Conservation (phyloP, 83 land plant genomes). For the Isoetes engelmannii region DNA sequence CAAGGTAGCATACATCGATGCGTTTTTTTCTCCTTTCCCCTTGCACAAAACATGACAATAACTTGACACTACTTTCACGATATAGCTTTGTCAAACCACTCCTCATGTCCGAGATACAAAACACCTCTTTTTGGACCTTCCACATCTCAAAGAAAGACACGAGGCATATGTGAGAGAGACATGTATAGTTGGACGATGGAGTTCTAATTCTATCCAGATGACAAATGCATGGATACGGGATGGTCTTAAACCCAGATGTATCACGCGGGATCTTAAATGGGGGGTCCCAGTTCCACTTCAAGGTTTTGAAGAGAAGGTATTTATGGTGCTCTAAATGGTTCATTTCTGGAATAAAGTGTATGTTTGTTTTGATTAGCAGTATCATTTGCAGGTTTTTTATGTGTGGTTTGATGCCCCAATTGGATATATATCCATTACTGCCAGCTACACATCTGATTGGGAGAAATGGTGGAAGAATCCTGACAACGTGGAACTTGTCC, state of each 20-base stretch:
- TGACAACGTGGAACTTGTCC: constrained; percentile 83
- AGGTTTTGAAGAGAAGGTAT: constrained; percentile 83
- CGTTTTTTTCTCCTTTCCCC: background rate
- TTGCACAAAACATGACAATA: background rate
- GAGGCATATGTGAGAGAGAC: constrained; percentile 59
- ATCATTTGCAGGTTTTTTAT: constrained; percentile 79
- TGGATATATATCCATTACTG: constrained; percentile 91
- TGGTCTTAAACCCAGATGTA: constrained; percentile 88
- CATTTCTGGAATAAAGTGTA: no score
- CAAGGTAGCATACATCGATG: constrained; percentile 47
- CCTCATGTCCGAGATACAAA: constrained; percentile 76
- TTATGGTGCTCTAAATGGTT: no score
- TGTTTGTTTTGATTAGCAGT: no score
- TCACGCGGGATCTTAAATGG: constrained; percentile 97
- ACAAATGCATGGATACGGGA: constrained; percentile 92
- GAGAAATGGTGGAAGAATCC: constrained; percentile 97
- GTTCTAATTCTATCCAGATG: constrained; percentile 85
- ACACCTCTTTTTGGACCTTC: constrained; percentile 89
- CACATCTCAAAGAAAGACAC: constrained; percentile 53
- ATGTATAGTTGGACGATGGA: constrained; percentile 79
- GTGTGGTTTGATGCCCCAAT: constrained; percentile 99
- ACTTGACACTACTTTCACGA: constrained; percentile 1
- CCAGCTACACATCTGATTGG: constrained; percentile 87
- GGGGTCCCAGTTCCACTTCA: constrained; percentile 96
- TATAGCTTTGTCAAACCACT: constrained; percentile 61